Evolutionary conservation across 2,329 filamentous ascomycete genomes (phyloP), one percentile per base, ranked within the genome.

Genomic region (Monosporascus sp.): DNA sequence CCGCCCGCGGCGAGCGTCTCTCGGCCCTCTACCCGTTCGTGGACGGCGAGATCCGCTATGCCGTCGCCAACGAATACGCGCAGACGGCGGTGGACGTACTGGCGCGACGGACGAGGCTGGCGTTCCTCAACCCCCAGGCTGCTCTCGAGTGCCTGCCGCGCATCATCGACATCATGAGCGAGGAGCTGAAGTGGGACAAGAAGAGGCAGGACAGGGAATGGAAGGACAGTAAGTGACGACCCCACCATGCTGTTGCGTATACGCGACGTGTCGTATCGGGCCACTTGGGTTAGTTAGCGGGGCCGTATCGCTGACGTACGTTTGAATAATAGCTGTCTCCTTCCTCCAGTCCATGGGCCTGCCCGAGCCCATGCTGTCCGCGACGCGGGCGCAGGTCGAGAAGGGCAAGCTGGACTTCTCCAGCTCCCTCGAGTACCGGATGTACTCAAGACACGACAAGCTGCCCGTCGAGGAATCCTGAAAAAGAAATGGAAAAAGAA

Each of bases 51-150:
- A 81, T 97, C 41, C 84, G 90, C 52, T 96, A 96, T 68, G 90
- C 90, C 24, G 85, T 96, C 41, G 79, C 86, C 49, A 87, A 96
- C 70, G 93, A 97, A 74, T 95, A 95, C 66, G 93, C 93, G 3
- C 89, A 96, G 71, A 95, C 90, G 3, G 90, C 90, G 1, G 87
- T 92, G 17, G 92, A 97, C 67, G 88, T 97, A 14, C 77, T 97
- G 47, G 92, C 91, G 3, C 82, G 93, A 54, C 81, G 92, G 57
- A 97, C 89, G 41, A 80, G 93, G 53, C 74, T 97, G 52, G 89
- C 91, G 8, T 97, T 97, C 75, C 74, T 97, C 61, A 96, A 96
- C 67, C 91, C 91, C 5, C 90, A 96, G 70, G 92, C 92, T 11
- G 87, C 91, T 1, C 82, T 96, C 9, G 90, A 96, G 72, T 87